Evolutionary conservation across 495 filamentous ascomycete genomes (phyloP).

Genomic region (Beverwykella pulmonaria): DNA sequence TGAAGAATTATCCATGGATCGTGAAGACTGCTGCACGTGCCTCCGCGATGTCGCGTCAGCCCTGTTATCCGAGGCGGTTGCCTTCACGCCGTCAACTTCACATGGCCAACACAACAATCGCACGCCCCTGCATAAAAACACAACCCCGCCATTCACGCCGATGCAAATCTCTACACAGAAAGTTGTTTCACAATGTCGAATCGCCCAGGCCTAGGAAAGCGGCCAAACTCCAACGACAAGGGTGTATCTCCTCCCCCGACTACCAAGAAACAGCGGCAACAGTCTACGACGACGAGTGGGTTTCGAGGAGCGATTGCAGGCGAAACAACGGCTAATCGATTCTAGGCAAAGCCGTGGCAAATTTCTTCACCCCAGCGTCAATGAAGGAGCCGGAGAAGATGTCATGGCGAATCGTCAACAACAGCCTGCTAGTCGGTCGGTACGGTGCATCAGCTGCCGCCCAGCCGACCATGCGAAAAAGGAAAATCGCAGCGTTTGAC

Average conservation of each 20-base stretch:
- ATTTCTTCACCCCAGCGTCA: conserved; percentile 87
- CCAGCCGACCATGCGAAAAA: conserved; percentile 29
- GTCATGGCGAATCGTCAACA: conserved; percentile 70
- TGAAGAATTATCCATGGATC: background rate
- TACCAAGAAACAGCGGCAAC: conserved; percentile 56
- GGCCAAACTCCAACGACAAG: conserved; percentile 40
- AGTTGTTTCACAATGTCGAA: conserved; percentile 1
- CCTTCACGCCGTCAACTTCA: background rate
- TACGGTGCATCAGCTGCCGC: conserved; percentile 50
- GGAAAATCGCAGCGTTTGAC: conserved; percentile 87
- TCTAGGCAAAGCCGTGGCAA: conserved; percentile 67
- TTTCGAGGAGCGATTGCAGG: background rate
- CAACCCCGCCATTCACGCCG: background rate
- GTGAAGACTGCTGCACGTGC: conserved; percentile 18
- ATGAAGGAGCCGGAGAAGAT: conserved; percentile 80
- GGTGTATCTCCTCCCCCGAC: conserved; percentile 62
- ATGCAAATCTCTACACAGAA: background rate
- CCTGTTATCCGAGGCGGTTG: background rate
- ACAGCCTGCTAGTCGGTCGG: conserved; percentile 74
- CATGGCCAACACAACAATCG: background rate
- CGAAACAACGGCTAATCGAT: background rate
- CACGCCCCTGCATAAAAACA: background rate
- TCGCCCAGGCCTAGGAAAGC: conserved; percentile 27
- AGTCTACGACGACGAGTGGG: conserved; percentile 75
- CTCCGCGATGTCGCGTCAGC: conserved; percentile 19